phyloP scores from a whole-genome alignment of 768 basidiomycete species.

The Fistulinella prunicolor region DNA sequence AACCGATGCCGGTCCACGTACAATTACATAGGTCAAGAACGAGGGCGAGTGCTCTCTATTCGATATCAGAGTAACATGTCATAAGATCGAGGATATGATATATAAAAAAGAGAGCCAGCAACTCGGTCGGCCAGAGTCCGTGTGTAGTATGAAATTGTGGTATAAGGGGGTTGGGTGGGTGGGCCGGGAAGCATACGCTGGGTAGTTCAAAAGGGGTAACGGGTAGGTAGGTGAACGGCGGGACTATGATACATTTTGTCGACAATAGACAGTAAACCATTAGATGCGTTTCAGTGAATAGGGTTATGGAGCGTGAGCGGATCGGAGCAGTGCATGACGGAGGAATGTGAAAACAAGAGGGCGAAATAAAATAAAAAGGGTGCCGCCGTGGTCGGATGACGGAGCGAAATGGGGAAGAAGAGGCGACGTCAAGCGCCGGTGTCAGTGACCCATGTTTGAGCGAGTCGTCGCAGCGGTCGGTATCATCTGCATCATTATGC shows the following conservation, averaged over 20 bases:
- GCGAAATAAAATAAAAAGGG: not conserved
- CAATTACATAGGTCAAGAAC: too few relatives aligned
- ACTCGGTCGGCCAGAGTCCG: not conserved
- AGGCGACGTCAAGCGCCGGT: not conserved
- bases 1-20: too few relatives aligned
- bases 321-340: constrained; percentile 9
- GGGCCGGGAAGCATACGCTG: too few relatives aligned
- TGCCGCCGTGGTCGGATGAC: too few relatives aligned
- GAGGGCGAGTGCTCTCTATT: not conserved
- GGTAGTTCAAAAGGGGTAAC: not conserved
- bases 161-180: not conserved
- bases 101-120: too few relatives aligned
- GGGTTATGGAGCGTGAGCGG: constrained; percentile 10
- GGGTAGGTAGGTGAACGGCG: not conserved
- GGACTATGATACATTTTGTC: constrained; percentile 20
- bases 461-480: not conserved
- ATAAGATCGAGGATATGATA: not conserved
- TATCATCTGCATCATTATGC: constrained; percentile 4
- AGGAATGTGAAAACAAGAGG: constrained; percentile 3
- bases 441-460: not conserved
- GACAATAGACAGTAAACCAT: constrained; percentile 13
- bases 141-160: not conserved
- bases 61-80: not conserved
- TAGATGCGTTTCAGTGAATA: constrained; percentile 18
- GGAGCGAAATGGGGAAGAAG: too few relatives aligned